phyloP scores from a whole-genome alignment of 768 basidiomycete species.

The Psilocybe sp. region DNA sequence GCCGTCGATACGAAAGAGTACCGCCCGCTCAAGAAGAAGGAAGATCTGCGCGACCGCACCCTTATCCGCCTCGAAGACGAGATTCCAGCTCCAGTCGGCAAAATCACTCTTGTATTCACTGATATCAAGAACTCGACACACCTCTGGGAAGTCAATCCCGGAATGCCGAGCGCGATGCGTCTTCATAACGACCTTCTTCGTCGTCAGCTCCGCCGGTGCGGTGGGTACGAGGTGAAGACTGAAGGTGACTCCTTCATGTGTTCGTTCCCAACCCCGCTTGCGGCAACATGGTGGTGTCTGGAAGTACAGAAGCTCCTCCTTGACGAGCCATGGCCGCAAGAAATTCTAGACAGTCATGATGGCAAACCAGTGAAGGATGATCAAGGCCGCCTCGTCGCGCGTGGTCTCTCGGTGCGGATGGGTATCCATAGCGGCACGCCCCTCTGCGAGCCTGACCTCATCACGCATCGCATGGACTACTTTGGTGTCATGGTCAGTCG shows the following conservation, averaged over 20 bases:
- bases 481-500: constrained; percentile 97
- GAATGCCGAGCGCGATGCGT: constrained; percentile 92
- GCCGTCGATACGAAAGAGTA: constrained; percentile 60
- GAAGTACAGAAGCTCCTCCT: constrained; percentile 83
- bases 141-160: constrained; percentile 93
- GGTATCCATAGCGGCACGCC: constrained; percentile 93
- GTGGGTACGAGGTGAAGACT: constrained; percentile 98
- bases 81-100: constrained; percentile 81
- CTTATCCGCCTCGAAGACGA: constrained; percentile 70
- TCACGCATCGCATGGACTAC: constrained; percentile 96
- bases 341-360: constrained; percentile 90
- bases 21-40: constrained; percentile 59
- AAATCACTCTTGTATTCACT: constrained; percentile 92
- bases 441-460: constrained; percentile 86
- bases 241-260: constrained; percentile 99
- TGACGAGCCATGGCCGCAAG: constrained; percentile 84
- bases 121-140: constrained; percentile 97
- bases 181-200: constrained; percentile 87
- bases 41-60: constrained; percentile 53
- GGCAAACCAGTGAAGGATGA: constrained; percentile 76
- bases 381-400: constrained; percentile 65
- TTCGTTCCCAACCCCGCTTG: constrained; percentile 85
- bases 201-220: constrained; percentile 81
- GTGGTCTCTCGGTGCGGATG: constrained; percentile 95
- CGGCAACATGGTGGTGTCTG: constrained; percentile 89